Base-by-base conservation (phyloP, 164 flowering plant species). In the Nymphaea thermarum region DNA sequence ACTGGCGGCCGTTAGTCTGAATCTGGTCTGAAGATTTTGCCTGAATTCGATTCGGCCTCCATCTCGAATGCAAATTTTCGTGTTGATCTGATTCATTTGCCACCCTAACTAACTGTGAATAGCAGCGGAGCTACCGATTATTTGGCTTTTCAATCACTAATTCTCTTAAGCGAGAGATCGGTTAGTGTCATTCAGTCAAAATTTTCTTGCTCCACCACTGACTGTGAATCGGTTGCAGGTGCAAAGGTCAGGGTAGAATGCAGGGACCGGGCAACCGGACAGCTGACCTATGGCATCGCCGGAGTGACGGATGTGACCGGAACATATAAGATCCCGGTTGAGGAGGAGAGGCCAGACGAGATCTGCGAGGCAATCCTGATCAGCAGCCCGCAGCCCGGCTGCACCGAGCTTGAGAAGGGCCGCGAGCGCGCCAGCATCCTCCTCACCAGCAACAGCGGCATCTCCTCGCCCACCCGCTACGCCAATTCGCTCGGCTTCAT, bases 241-340 rank as follows among this genome's bases (percentile, higher is more conserved):
- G 96, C 92, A 14, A 76, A 65, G 76, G 90, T 89, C 6, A 82
- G 67, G 61, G 72, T 87, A 25, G 86, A 80, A 68, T 87, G 96
- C 91, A 74, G 62, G 63, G 78, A 80, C 74, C 80, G 85, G 73
- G 66, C 70, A 16, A 71, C 77, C 2, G 57, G 66, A 69, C 44
- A 75, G 41, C 3, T 76, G 62, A 44, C 70, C 4, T 85, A 72
- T 82, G 80, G 65, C 55, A 61, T 59, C 16, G 84, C 86, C 6
- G 84, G 72, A 0, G 63, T 57, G 11, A 86, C 96, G 0, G 86
- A 87, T 69, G 44, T 73, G 2, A 72, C 72, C 0, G 96, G 96
- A 14, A 70, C 72, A n/a, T 90, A 82, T 80, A 74, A 66, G 57
- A 74, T 88, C 68, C 17, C 8, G 2, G 83, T 87, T 3, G 43